Conservation (phyloP, 2,329 filamentous ascomycete genomes). For the Mollisiaceae sp. region DNA sequence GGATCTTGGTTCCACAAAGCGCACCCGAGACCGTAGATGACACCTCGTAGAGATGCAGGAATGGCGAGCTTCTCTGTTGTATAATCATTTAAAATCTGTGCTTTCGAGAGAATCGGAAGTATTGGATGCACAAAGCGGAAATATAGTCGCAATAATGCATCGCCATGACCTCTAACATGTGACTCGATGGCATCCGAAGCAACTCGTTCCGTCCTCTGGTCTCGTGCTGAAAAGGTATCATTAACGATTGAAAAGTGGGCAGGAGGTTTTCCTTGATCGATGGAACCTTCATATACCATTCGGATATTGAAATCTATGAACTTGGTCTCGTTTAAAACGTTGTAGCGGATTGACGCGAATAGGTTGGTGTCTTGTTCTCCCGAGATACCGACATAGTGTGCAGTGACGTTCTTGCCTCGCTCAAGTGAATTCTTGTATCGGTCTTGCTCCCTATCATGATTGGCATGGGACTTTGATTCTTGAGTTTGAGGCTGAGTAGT, state of each 20-base stretch:
- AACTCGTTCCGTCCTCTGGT: constrained; percentile 45
- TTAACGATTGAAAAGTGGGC: constrained; percentile 53
- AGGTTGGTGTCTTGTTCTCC: constrained; percentile 54
- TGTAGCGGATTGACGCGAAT: constrained; percentile 53
- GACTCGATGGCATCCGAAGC: constrained; percentile 51
- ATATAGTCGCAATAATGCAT: constrained; percentile 50
- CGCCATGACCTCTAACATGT: constrained; percentile 48
- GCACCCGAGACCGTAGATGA: constrained; percentile 51
- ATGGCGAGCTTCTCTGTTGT: constrained; percentile 46
- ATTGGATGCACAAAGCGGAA: constrained; percentile 53
- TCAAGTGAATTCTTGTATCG: constrained; percentile 46
- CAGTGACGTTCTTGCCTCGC: constrained; percentile 48
- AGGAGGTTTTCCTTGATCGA: constrained; percentile 45
- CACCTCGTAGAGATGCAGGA: constrained; percentile 52
- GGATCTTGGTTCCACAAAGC: constrained; percentile 49
- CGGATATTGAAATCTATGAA: constrained; percentile 51
- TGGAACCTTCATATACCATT: constrained; percentile 48
- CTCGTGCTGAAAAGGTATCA: constrained; percentile 52
- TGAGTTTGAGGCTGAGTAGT: constrained; percentile 13
- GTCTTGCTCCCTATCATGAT: background rate
- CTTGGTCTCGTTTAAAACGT: constrained; percentile 51
- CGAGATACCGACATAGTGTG: constrained; percentile 52
- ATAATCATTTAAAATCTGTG: constrained; percentile 49
- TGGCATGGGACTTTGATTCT: background rate
- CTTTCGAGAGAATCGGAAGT: constrained; percentile 51